These are phyloP conservation scores for Fraxinus greggii DNA, from an alignment of 305 asterid genomes.

Conservation along the genomic window DNA sequence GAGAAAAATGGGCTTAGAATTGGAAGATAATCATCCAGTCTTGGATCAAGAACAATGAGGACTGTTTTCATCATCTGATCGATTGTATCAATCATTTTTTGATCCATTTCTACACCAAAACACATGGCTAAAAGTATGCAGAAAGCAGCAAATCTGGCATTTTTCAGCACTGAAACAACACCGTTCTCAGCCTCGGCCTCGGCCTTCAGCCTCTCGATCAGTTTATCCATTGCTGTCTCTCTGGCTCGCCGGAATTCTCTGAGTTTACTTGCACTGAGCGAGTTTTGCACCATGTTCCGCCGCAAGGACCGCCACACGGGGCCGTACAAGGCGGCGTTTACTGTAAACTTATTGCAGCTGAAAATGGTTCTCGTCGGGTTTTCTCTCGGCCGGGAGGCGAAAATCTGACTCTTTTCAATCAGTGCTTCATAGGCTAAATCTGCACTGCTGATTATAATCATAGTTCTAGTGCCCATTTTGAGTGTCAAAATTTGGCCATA, in stretches of 20 bases:
- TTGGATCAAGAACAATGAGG: constrained; percentile 65
- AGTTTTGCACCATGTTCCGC: constrained; percentile 85
- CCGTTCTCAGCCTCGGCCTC: constrained; percentile 69
- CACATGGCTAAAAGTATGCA: constrained; percentile 73
- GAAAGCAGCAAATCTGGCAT: constrained; percentile 73
- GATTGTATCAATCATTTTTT: constrained; percentile 49
- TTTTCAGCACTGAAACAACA: constrained; percentile 64
- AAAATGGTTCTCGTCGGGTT: constrained; percentile 77
- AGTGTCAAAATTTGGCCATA: constrained; percentile 73
- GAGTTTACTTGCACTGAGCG: constrained; percentile 55
- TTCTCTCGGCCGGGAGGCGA: constrained; percentile 75
- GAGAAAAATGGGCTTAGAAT: constrained; percentile 65
- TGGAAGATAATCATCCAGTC: constrained; percentile 81
- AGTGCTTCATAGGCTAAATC: constrained; percentile 66
- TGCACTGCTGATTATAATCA: constrained; percentile 67
- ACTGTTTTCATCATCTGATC: constrained; percentile 75
- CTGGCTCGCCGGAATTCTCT: constrained; percentile 52
- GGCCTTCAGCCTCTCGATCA: constrained; percentile 42
- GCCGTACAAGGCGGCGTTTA: constrained; percentile 77
- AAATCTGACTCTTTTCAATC: constrained; percentile 67
- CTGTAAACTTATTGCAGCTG: constrained; percentile 83
- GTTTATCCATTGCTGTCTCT: constrained; percentile 68
- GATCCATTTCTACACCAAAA: constrained; percentile 82
- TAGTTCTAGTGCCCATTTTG: constrained; percentile 69
- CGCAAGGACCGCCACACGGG: constrained; percentile 86